Percentiles rank a stretch among this genome's conserved stretches.
phyloP scores from a whole-genome alignment of 805 yeast species.

The Wickerhamomyces subpelliculosus region DNA sequence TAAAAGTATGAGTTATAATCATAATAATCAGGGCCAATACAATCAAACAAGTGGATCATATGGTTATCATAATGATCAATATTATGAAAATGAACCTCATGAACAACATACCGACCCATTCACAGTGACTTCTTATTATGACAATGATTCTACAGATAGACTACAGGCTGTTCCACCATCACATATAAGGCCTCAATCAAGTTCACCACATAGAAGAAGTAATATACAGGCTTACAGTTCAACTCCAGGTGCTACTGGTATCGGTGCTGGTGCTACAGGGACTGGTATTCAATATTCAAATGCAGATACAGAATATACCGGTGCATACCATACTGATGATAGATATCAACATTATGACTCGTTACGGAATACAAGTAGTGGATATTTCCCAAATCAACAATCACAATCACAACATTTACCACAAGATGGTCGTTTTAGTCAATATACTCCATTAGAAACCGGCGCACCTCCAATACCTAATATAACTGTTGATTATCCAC shows the following conservation, averaged over 20 bases:
- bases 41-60: constrained; percentile 1
- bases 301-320: neutral
- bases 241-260: too few relatives aligned
- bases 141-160: constrained; percentile 13
- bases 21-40: neutral
- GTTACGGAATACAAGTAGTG: neutral
- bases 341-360: neutral
- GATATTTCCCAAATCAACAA: neutral
- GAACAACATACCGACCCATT: constrained; percentile 10
- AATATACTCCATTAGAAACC: neutral
- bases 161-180: constrained; percentile 11
- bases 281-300: neutral
- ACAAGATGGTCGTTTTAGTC: too few relatives aligned
- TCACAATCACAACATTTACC: too few relatives aligned
- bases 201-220: constrained; percentile 11
- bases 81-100: too few relatives aligned
- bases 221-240: too few relatives aligned
- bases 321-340: constrained; percentile 4
- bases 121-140: constrained; percentile 4
- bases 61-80: constrained; percentile 3
- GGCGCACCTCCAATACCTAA: constrained; percentile 2
- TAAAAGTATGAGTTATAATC: too few relatives aligned
- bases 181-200: constrained; percentile 7
- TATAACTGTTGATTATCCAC: constrained; percentile 4
- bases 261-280: too few relatives aligned